Percentiles rank a stretch among this genome's conserved stretches.
These are phyloP conservation scores for Trichophyton schoenleinii DNA, from an alignment of 2,329 filamentous ascomycete genomes.

Conservation along the genomic window DNA sequence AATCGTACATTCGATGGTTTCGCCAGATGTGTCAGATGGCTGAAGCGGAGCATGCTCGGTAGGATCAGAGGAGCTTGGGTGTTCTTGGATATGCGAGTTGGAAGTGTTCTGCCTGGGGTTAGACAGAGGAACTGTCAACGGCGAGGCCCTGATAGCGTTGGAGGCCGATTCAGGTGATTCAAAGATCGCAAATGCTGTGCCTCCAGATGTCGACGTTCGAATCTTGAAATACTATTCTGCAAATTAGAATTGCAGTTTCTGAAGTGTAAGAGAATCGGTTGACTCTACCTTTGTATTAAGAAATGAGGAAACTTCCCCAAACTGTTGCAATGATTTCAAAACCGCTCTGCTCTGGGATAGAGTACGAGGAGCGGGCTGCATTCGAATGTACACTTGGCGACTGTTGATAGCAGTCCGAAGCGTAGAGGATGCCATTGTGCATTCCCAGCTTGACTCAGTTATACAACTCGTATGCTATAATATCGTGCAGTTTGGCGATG, in stretches of 20 bases:
- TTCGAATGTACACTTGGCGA: constrained; percentile 23
- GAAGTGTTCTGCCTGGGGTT: background rate
- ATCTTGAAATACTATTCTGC: constrained; percentile 1
- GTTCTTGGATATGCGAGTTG: background rate
- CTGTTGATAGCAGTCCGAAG: constrained; percentile 3
- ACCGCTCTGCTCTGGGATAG: constrained; percentile 25
- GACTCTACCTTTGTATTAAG: constrained; percentile 25
- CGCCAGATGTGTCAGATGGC: background rate
- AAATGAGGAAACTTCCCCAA: constrained; percentile 30
- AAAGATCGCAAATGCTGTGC: constrained; percentile 25
- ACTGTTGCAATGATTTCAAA: constrained; percentile 28
- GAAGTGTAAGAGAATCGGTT: background rate
- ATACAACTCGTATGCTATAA: background rate
- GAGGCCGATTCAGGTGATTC: constrained; percentile 25
- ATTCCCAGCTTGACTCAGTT: too few species aligned
- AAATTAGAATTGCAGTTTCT: background rate
- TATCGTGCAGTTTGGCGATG: background rate
- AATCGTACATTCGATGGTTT: constrained; percentile 19
- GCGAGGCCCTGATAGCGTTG: constrained; percentile 24
- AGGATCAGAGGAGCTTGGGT: background rate
- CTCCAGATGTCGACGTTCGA: constrained; percentile 10
- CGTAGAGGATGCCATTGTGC: constrained; percentile 5
- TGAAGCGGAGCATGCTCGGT: background rate
- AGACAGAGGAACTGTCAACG: constrained; percentile 18
- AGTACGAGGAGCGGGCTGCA: constrained; percentile 19